Evolutionary conservation across 768 basidiomycete genomes (phyloP).

Genomic region (Serendipita sp.): DNA sequence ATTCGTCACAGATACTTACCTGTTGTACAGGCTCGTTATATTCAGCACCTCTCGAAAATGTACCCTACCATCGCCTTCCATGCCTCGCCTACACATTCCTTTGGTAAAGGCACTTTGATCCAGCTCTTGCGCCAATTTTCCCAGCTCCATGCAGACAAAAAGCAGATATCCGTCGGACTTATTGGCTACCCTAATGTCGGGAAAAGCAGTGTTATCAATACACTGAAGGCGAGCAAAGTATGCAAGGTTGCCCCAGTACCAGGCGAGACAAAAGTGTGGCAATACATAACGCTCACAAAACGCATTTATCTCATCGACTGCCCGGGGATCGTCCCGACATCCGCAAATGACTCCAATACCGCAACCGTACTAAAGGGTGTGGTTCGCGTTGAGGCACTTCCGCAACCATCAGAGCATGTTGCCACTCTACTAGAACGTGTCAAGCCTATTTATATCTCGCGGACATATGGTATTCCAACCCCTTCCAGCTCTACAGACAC

Average conservation of each 20-base stretch:
- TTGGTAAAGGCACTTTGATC: slow-evolving; percentile 96
- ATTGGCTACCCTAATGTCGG: slow-evolving; percentile 98
- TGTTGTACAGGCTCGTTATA: slow-evolving; percentile 65
- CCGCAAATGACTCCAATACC: slow-evolving; percentile 78
- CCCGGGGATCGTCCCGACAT: slow-evolving; percentile 92
- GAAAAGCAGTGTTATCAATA: slow-evolving; percentile 95
- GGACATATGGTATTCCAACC: slow-evolving; percentile 60
- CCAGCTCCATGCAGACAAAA: slow-evolving; percentile 94
- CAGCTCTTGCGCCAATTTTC: slow-evolving; percentile 94
- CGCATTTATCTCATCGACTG: slow-evolving; percentile 99
- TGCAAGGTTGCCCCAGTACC: slow-evolving; percentile 94
- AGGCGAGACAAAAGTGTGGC: slow-evolving; percentile 99
- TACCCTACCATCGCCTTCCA: slow-evolving; percentile 98
- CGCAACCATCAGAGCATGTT: slow-evolving; percentile 86
- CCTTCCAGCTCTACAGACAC: slow-evolving; percentile 36
- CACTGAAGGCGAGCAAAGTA: slow-evolving; percentile 93
- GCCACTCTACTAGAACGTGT: slow-evolving; percentile 75
- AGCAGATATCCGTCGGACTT: slow-evolving; percentile 96
- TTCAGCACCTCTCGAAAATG: slow-evolving; percentile 83
- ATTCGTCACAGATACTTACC: background rate
- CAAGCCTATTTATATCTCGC: slow-evolving; percentile 82
- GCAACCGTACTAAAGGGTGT: slow-evolving; percentile 93
- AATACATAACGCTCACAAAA: slow-evolving; percentile 94
- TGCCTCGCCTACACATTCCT: slow-evolving; percentile 96
- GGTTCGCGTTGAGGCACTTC: slow-evolving; percentile 85